These are phyloP conservation scores for Erodium texanum DNA, from an alignment of 441 rosid species.

Conservation along the genomic window DNA sequence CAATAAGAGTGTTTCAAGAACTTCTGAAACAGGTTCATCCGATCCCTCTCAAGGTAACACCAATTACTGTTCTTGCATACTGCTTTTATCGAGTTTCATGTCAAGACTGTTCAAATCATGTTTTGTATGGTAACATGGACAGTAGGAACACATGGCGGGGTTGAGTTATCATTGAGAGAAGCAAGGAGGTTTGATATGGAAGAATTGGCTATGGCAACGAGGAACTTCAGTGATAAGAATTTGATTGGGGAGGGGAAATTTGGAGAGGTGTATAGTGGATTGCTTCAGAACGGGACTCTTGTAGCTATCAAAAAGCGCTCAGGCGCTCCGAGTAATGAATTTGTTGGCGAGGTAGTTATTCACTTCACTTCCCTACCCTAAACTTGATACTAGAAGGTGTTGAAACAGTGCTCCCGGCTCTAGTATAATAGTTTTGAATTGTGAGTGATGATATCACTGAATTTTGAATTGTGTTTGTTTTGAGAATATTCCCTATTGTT, in stretches of 20 bases:
- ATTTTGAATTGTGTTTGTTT: too few species aligned
- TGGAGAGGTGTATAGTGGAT: constrained; percentile 63
- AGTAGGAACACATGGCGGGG: constrained; percentile 51
- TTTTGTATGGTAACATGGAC: constrained; percentile 11
- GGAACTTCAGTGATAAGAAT: constrained; percentile 45
- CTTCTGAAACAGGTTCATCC: constrained; percentile 65
- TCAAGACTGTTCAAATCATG: constrained; percentile 6
- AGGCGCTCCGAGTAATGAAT: constrained; percentile 46
- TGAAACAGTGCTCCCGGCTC: too few species aligned
- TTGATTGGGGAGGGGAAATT: constrained; percentile 65
- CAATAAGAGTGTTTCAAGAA: constrained; percentile 33
- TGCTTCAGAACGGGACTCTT: constrained; percentile 68
- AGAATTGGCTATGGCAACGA: constrained; percentile 60
- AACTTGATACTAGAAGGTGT: too few species aligned
- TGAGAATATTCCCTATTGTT: neutral
- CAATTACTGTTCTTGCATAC: neutral
- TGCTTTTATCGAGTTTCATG: constrained; percentile 5
- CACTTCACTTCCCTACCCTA: constrained; percentile 2
- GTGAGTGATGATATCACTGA: neutral
- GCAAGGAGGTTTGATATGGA: constrained; percentile 57
- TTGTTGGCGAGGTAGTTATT: constrained; percentile 46
- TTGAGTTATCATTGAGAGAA: constrained; percentile 46
- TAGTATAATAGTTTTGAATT: constrained; percentile 3
- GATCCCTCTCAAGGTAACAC: constrained; percentile 43
- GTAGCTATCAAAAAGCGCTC: constrained; percentile 62